phyloP scores from a whole-genome alignment of 2,329 filamentous ascomycete genomes.

The Pyrenophora seminiperda region DNA sequence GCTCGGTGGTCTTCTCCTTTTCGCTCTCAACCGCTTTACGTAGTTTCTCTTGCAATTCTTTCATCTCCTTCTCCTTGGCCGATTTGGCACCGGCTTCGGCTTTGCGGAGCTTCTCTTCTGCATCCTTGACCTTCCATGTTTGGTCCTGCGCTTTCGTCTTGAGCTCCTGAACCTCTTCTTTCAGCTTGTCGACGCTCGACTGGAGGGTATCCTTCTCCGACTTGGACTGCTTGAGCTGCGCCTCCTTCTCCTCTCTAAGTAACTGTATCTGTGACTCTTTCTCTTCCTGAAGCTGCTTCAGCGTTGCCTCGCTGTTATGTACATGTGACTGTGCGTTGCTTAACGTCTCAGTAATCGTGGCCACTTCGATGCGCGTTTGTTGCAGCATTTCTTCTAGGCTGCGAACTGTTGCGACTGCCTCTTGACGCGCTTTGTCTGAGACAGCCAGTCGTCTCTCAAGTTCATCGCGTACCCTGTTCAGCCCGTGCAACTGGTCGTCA shows the following conservation, averaged over 20 bases:
- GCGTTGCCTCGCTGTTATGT: slow-evolving; percentile 34
- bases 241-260: neutral
- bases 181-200: slow-evolving; percentile 18
- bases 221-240: neutral
- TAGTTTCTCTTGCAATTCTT: slow-evolving; percentile 55
- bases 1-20: slow-evolving; percentile 52
- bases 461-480: slow-evolving; percentile 30
- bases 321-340: slow-evolving; percentile 32
- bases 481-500: slow-evolving; percentile 39
- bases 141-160: slow-evolving; percentile 53
- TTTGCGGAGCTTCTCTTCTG: slow-evolving; percentile 53
- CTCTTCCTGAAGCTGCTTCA: slow-evolving; percentile 41
- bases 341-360: slow-evolving; percentile 27
- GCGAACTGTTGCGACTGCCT: slow-evolving; percentile 35
- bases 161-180: slow-evolving; percentile 21
- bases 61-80: slow-evolving; percentile 34
- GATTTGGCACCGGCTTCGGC: slow-evolving; percentile 16
- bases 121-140: slow-evolving; percentile 53
- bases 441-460: slow-evolving; percentile 34
- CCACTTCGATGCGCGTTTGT: slow-evolving; percentile 34
- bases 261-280: slow-evolving; percentile 39
- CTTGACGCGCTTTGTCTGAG: slow-evolving; percentile 33
- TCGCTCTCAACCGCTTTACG: slow-evolving; percentile 41
- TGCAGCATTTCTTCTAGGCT: slow-evolving; percentile 34
- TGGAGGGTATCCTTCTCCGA: slow-evolving; percentile 23